These are phyloP conservation scores for Pyropia haitanensis DNA, from an alignment of 23 red algal species.

Conservation along the genomic window DNA sequence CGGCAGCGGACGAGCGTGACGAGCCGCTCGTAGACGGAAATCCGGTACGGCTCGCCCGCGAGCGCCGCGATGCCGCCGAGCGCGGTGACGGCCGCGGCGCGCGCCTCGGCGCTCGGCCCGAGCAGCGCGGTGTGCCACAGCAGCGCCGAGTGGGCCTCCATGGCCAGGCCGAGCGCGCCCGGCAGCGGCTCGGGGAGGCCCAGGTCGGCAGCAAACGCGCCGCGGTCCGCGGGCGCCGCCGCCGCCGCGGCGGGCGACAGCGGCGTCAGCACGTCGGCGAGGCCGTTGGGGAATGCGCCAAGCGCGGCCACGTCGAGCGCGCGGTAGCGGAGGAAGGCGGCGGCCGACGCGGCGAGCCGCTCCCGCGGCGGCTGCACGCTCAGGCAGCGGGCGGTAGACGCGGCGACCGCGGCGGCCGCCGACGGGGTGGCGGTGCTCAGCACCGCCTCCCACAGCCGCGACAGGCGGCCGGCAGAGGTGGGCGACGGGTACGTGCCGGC, in stretches of 20 bases:
- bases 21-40: constrained; percentile 59
- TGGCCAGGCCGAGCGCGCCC: constrained; percentile 47
- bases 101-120: constrained; percentile 54
- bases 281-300: no score
- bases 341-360: constrained; percentile 52
- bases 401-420: constrained; percentile 25
- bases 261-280: no score
- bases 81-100: constrained; percentile 35
- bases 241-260: no score
- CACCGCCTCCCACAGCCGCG: constrained; percentile 50
- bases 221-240: no score
- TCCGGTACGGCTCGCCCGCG: constrained; percentile 66
- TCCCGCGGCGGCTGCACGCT: constrained; percentile 31
- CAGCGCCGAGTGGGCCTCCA: constrained; percentile 57
- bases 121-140: constrained; percentile 63
- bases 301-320: constrained; percentile 61
- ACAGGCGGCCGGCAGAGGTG: constrained; percentile 44
- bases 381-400: constrained; percentile 39
- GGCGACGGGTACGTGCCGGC: constrained; percentile 50
- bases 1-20: constrained; percentile 41
- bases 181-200: constrained; percentile 67
- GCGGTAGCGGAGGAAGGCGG: constrained; percentile 52
- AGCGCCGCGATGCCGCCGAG: constrained; percentile 67
- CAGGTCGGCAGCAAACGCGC: not conserved
- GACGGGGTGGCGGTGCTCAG: constrained; percentile 18